phyloP scores from a whole-genome alignment of 352 stramenopile species.

The Phytophthora palmivora region DNA sequence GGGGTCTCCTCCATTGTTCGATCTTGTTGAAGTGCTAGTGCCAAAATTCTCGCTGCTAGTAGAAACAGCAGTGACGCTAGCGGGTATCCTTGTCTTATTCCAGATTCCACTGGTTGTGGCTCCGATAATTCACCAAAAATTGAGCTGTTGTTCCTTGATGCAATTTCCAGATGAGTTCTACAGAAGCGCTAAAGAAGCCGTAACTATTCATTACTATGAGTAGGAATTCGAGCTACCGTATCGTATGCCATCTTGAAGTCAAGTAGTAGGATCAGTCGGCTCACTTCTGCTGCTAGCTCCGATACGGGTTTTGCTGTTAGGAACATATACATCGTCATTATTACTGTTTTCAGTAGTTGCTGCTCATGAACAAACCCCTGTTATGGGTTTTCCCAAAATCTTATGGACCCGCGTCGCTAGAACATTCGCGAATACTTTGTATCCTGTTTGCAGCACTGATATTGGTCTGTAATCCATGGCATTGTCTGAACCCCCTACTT shows the following conservation, averaged over 20 bases:
- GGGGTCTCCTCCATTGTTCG: too few species aligned
- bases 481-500: slow-evolving; percentile 9
- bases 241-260: slow-evolving; percentile 15
- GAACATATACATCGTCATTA: slow-evolving; percentile 9
- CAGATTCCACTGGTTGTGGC: background rate
- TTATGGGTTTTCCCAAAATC: slow-evolving; percentile 3
- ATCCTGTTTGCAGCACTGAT: slow-evolving; percentile 14
- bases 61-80: slow-evolving; percentile 1
- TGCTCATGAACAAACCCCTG: slow-evolving; percentile 10
- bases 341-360: slow-evolving; percentile 9
- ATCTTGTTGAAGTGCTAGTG: too few species aligned
- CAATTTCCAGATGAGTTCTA: background rate
- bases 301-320: background rate
- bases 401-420: background rate
- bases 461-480: slow-evolving; percentile 20
- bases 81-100: background rate
- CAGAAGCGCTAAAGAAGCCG: background rate
- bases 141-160: background rate
- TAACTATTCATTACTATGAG: background rate
- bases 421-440: slow-evolving; percentile 8
- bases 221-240: slow-evolving; percentile 6
- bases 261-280: slow-evolving; percentile 5
- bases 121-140: slow-evolving; percentile 1
- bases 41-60: background rate
- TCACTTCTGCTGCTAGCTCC: background rate